phyloP scores from a whole-genome alignment of 805 yeast genomes.

The Pichia gijzeniarum region DNA sequence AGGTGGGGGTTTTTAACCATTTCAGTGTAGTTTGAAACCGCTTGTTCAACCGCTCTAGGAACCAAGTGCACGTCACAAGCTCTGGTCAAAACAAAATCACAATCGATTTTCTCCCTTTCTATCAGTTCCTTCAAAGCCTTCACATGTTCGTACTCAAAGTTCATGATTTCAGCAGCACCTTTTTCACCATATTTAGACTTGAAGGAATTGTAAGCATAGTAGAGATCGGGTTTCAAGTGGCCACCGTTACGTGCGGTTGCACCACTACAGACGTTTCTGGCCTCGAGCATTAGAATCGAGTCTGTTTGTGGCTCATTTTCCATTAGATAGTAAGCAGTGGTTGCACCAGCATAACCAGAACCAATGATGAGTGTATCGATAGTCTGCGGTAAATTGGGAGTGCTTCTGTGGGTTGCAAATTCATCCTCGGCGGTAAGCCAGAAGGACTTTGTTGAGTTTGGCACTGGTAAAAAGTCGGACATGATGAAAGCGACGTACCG shows the following conservation, averaged over 20 bases:
- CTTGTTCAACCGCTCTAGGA: slow-evolving; percentile 12
- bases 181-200: slow-evolving; percentile 20
- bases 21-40: slow-evolving; percentile 22
- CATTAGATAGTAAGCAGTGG: slow-evolving; percentile 32
- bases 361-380: slow-evolving; percentile 38
- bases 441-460: slow-evolving; percentile 18
- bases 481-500: too few species aligned
- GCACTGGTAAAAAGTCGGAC: slow-evolving; percentile 15
- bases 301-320: slow-evolving; percentile 9
- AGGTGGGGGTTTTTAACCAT: slow-evolving; percentile 13
- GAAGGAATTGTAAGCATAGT: slow-evolving; percentile 15
- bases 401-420: slow-evolving; percentile 15
- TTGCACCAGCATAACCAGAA: slow-evolving; percentile 39
- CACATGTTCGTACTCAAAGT: slow-evolving; percentile 34
- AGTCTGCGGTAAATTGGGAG: slow-evolving; percentile 29
- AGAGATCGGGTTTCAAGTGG: slow-evolving; percentile 35
- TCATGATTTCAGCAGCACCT: slow-evolving; percentile 32
- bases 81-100: slow-evolving; percentile 28
- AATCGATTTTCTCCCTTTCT: slow-evolving; percentile 28
- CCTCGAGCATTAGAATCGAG: slow-evolving; percentile 32
- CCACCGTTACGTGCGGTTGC: slow-evolving; percentile 49
- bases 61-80: slow-evolving; percentile 27
- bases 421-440: slow-evolving; percentile 22
- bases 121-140: slow-evolving; percentile 29
- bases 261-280: slow-evolving; percentile 34